Evolutionary conservation across 1,284 basidiomycete genomes (phyloP).

Genomic region (Cystobasidium slooffiae): DNA sequence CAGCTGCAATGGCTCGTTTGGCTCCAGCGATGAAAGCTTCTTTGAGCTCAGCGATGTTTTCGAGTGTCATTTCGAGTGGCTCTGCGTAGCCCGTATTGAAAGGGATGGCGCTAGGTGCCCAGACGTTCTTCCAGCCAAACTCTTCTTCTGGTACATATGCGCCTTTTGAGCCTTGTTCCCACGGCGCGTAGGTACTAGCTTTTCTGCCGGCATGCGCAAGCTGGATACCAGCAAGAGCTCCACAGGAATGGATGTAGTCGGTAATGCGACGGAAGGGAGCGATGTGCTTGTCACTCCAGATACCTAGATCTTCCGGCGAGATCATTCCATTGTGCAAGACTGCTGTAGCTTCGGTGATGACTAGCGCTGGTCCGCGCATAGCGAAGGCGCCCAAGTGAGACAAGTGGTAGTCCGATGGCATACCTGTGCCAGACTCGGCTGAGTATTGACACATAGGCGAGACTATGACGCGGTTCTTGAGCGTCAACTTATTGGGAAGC

Average conservation of each 20-base stretch:
- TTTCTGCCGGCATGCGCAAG: slow-evolving; percentile 79
- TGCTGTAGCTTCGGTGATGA: slow-evolving; percentile 57
- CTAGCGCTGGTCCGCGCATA: slow-evolving; percentile 51
- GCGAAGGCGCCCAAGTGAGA: slow-evolving; percentile 67
- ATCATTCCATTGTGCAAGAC: slow-evolving; percentile 78
- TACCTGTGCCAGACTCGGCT: slow-evolving; percentile 66
- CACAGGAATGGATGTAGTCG: slow-evolving; percentile 74
- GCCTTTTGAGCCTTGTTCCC: slow-evolving; percentile 36
- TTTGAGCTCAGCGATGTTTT: slow-evolving; percentile 67
- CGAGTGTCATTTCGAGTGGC: slow-evolving; percentile 65
- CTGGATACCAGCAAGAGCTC: slow-evolving; percentile 68
- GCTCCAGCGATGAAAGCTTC: slow-evolving; percentile 70
- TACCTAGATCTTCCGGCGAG: slow-evolving; percentile 68
- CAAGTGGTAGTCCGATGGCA: slow-evolving; percentile 73
- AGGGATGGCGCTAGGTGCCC: slow-evolving; percentile 66
- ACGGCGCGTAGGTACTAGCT: slow-evolving; percentile 59
- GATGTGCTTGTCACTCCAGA: slow-evolving; percentile 78
- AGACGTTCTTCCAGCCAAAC: slow-evolving; percentile 72
- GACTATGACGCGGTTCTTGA: slow-evolving; percentile 72
- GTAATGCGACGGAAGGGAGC: slow-evolving; percentile 70
- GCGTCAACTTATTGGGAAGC: slow-evolving; percentile 64
- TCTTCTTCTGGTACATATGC: slow-evolving; percentile 54
- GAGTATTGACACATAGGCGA: slow-evolving; percentile 64
- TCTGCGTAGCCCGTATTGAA: slow-evolving; percentile 62
- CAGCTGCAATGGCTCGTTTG: slow-evolving; percentile 60